Evolutionary conservation across 2,329 filamentous ascomycete genomes (phyloP), one percentile per base, ranked within the genome.

Genomic region (Colletotrichum tropicale): DNA sequence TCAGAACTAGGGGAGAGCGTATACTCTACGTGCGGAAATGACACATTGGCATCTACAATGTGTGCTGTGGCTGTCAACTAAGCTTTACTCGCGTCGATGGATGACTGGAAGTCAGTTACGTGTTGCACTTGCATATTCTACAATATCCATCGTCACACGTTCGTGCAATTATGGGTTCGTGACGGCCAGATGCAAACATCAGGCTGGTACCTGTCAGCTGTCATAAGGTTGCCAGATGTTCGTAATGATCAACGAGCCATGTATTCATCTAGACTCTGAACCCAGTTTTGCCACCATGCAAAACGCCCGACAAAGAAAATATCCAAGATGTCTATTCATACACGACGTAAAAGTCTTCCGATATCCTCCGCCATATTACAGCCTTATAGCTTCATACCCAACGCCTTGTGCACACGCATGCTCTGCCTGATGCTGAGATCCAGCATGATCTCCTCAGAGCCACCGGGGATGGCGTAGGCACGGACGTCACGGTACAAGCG

Each of bases 371-470:
- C 34, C 13, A 32, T 13, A 61, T 38, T 28, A 58, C 43, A 18
- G 28, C 48, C 83, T 69, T 93, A 98, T 84, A 99, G 84, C 91
- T 98, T 99, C 96, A 98, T 98, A 12, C 97, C 97, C 84, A 98
- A 88, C 77, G 93, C 93, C 90, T 98, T 93, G 80, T 96, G 95
- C 71, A 99, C 97, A 84, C 92, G 93, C 88, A 98, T 84, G 77
- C 93, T 94, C 89, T 98, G 96, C 80, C 96, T 91, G 85, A 99
- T 98, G 86, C 95, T 98, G 82, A 99, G 86, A 85, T 99, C 97
- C 79, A 98, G 88, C 97, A 99, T 99, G 79, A 99, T 99, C 90
- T 99, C 97, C 88, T 99, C 96, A 79, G 93, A 95, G 28, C 97
- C 97, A 81, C 97, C 97, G 5, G 97, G 97, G 80, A 99, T 96